Base-by-base conservation (phyloP, 2,329 filamentous ascomycete genomes). In the Neonectria punicea region DNA sequence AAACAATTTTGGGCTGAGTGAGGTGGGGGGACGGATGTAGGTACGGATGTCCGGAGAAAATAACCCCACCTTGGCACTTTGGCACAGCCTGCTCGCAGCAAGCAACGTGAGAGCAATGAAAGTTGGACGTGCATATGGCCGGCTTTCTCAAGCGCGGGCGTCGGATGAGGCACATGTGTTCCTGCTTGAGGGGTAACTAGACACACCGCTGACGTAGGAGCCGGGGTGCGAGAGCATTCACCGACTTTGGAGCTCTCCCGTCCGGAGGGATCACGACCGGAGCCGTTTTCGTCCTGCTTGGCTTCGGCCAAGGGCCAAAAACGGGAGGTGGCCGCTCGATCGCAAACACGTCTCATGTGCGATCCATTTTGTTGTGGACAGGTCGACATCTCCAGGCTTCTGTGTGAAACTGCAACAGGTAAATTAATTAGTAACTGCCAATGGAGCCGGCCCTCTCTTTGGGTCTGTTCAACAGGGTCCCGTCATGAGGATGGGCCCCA, bases 401-500 rank as follows among this genome's bases (percentile, higher is more conserved):
- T 8, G 14, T 8, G 4, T 39, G 36, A n/a, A 39, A 32, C 25
- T 55, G 53, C 51, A 61, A 47, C 51, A 57, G 18, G 53, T 53
- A 53, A 57, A 57, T 36, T 39, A 36, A 13, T 71, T 25, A 25
- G 25, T 25, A 25, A 25, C 25, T 25, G 25, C 25, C 25, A 25
- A 70, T 65, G 56, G 67, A 65, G 53, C 65, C 68, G 53, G 43
- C 36, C 53, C 56, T 60, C 61, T 61, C 47, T 56, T 60, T 57
- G 43, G 58, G 25, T 25, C 55, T 47, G 50, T 61, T 47, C 54
- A 58, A 54, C 39, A 53, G 39, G 60, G 60, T 47, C 54, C 28
- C 47, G 25, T 47, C 25, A 25, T 25, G 25, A 25, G 54, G 25
- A 44, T 18, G 34, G 34, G 14, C 34, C 11, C 4, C 11, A 36